Evolutionary conservation across 2,329 filamentous ascomycete species (phyloP).

Genomic region (Dactylonectria estremocensis): DNA sequence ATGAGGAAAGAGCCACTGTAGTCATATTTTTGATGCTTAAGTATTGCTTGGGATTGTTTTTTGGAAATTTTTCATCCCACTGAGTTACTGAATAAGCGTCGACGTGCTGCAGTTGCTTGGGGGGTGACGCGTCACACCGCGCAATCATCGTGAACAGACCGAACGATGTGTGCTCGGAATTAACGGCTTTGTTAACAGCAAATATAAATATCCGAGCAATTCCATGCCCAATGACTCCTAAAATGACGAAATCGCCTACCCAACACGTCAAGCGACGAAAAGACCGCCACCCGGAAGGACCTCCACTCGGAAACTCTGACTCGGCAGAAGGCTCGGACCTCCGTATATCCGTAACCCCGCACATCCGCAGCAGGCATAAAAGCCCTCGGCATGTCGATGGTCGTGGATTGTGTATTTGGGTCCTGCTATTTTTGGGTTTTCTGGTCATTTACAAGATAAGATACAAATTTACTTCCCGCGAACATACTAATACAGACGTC

Average conservation of each 20-base stretch:
- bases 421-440: conserved; percentile 23
- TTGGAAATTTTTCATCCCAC: no score
- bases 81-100: no score
- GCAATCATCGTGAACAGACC: not conserved
- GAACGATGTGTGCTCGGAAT: not conserved
- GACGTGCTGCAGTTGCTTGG: not conserved
- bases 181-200: not conserved
- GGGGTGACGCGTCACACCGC: not conserved
- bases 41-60: no score
- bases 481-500: conserved; percentile 3
- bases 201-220: not conserved
- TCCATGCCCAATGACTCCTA: not conserved
- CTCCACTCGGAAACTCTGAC: conserved; percentile 17
- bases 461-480: not conserved
- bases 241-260: not conserved
- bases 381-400: conserved; percentile 5
- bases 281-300: conserved; percentile 17
- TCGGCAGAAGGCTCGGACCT: conserved; percentile 26
- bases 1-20: not conserved
- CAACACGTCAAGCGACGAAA: not conserved
- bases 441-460: conserved; percentile 14
- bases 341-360: conserved; percentile 32
- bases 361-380: conserved; percentile 19
- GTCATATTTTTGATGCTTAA: no score
- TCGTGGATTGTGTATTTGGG: not conserved